Base-by-base conservation (phyloP, 2,329 filamentous ascomycete genomes). In the Juglanconis sp. region DNA sequence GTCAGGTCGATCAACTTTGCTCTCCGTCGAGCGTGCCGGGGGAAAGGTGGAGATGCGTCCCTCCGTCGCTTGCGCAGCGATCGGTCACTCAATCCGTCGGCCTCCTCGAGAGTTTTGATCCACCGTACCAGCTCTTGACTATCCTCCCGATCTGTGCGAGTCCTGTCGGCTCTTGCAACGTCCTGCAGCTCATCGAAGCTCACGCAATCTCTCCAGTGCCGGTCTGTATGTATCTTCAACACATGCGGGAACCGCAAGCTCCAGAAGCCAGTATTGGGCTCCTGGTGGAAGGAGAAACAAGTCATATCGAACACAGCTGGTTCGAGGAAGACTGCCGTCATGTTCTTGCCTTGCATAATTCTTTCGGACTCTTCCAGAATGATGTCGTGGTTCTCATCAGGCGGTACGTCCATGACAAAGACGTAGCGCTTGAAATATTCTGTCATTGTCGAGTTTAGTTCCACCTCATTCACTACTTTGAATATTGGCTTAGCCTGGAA, bases 251-350 rank as follows among this genome's bases (percentile, higher is more conserved):
- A 96, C 1, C 92, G 83, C 56, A 92, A 83, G 61, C 87, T 87
- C 77, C 86, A 92, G 68, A 90, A 92, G 1, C 81, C 80, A 13
- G 85, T 86, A 67, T 89, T 87, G 4, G 85, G 82, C 3, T 83
- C 81, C 68, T 88, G 90, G 62, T 92, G 89, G 66, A 92, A 96
- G 0, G 88, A 87, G 63, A 91, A 90, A 56, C 91, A 93, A 31
- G 90, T 80, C 61, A 96, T 77, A 66, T 96, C 93, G 59, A 92
- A 90, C 0, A 96, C 85, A 24, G 91, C 83, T 0, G 92, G 92
- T 0, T 80, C 77, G 6, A 80, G 82, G 71, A 96, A 96, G 1
- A 87, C 73, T 1, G 79, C 73, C 0, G 79, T 77, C 64, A 82
- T 74, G 60, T 74, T 63, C 68, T 77, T 69, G 49, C 75, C 72